Evolutionary conservation across 148 eudicot genomes (phyloP).

Genomic region (Rhododendron ovatum): DNA sequence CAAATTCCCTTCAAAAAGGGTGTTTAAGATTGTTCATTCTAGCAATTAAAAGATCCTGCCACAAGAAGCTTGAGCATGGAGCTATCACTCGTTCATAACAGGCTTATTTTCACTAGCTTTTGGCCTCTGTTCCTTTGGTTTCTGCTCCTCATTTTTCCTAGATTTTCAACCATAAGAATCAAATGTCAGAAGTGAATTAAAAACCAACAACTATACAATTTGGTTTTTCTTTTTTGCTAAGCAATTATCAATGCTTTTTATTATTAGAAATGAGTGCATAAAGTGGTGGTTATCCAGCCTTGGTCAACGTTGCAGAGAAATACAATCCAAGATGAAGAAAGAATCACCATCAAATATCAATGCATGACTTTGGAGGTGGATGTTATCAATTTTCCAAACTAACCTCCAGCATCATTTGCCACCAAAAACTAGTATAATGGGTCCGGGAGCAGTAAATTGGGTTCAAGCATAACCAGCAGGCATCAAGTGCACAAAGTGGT

Average conservation of each 20-base stretch:
- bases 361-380: neutral
- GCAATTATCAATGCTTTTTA: neutral
- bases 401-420: neutral
- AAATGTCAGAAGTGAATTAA: neutral
- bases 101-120: constrained; percentile 96
- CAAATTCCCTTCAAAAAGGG: neutral
- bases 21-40: neutral
- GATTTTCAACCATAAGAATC: constrained; percentile 4
- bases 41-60: neutral
- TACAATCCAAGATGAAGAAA: neutral
- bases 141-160: constrained; percentile 94
- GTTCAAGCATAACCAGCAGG: neutral
- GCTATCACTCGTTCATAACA: constrained; percentile 73
- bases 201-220: neutral
- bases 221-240: neutral
- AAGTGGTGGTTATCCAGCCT: neutral
- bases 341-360: neutral
- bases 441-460: neutral
- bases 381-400: neutral
- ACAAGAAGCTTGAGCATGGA: neutral
- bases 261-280: neutral
- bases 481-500: neutral
- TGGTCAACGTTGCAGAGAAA: neutral
- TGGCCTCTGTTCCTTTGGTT: constrained; percentile 79
- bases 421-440: neutral